Conservation (phyloP, 2,329 filamentous ascomycete genomes). For the Lachnellula occidentalis region DNA sequence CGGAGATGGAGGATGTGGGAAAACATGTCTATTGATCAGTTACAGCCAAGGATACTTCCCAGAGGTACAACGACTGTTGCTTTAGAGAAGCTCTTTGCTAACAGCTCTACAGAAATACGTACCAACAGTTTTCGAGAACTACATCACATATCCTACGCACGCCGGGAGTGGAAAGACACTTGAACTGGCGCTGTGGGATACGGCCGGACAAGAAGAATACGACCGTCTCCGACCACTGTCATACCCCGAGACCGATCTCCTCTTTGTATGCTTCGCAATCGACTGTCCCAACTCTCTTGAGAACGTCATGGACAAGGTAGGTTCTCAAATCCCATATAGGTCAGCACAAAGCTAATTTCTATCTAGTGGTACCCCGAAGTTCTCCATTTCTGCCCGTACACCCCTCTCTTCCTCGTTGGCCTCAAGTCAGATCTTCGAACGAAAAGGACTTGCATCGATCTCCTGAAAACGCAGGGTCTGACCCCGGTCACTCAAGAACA, state of each 20-base stretch:
- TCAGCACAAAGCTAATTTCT: slow-evolving; percentile 1
- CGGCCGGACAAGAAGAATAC: slow-evolving; percentile 97
- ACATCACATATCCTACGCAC: slow-evolving; percentile 95
- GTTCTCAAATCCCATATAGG: slow-evolving; percentile 14
- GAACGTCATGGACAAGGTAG: slow-evolving; percentile 97
- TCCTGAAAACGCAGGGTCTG: slow-evolving; percentile 95
- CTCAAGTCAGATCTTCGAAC: slow-evolving; percentile 94
- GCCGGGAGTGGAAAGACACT: slow-evolving; percentile 85
- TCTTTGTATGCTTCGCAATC: slow-evolving; percentile 99
- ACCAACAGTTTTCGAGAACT: slow-evolving; percentile 98
- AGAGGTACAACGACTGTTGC: slow-evolving; percentile 59
- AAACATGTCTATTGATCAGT: slow-evolving; percentile 97
- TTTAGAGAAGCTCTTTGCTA: slow-evolving; percentile 2
- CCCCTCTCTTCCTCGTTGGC: slow-evolving; percentile 88
- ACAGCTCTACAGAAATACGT: slow-evolving; percentile 80
- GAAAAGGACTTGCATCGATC: slow-evolving; percentile 96
- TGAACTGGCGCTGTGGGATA: slow-evolving; percentile 97
- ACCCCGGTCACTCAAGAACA: slow-evolving; percentile 92
- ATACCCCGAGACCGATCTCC: slow-evolving; percentile 94
- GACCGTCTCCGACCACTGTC: slow-evolving; percentile 92
- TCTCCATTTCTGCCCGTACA: slow-evolving; percentile 96
- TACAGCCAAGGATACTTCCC: slow-evolving; percentile 99
- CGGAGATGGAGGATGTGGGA: slow-evolving; percentile 94
- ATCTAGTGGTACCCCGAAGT: slow-evolving; percentile 96
- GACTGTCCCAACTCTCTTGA: slow-evolving; percentile 97